These are phyloP conservation scores for Hyaloperonospora arabidopsidis DNA, from an alignment of 352 stramenopile genomes.

Conservation along the genomic window DNA sequence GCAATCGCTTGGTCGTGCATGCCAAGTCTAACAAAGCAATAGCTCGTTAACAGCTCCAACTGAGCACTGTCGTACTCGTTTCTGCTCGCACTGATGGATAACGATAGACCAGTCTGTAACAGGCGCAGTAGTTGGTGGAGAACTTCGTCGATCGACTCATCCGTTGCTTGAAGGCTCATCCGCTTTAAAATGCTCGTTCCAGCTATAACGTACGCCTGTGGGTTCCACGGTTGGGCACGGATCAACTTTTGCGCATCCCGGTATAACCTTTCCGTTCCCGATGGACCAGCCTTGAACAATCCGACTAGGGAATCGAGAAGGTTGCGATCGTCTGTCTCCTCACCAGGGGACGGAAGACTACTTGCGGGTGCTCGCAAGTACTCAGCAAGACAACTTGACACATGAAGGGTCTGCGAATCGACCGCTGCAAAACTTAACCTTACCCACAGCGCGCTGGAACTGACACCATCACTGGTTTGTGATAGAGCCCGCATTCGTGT, in stretches of 20 bases:
- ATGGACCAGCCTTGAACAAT: slow-evolving; percentile 23
- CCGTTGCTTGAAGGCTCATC: slow-evolving; percentile 14
- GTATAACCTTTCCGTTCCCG: slow-evolving; percentile 13
- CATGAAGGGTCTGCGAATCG: slow-evolving; percentile 28
- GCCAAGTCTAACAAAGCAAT: slow-evolving; percentile 32
- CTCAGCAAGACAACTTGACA: slow-evolving; percentile 23
- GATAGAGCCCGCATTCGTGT: slow-evolving; percentile 24
- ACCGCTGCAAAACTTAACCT: slow-evolving; percentile 32
- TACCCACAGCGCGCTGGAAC: slow-evolving; percentile 17
- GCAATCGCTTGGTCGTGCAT: slow-evolving; percentile 17
- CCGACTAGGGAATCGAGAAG: slow-evolving; percentile 30
- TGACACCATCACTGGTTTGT: slow-evolving; percentile 17
- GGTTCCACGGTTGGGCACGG: slow-evolving; percentile 51
- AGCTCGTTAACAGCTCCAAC: slow-evolving; percentile 35
- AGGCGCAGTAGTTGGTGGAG: slow-evolving; percentile 27
- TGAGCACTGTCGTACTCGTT: slow-evolving; percentile 24
- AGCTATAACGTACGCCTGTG: slow-evolving; percentile 44
- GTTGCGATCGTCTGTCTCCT: slow-evolving; percentile 27
- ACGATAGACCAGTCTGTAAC: slow-evolving; percentile 32
- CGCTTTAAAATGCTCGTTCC: slow-evolving; percentile 44
- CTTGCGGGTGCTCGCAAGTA: slow-evolving; percentile 20
- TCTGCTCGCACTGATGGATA: slow-evolving; percentile 10
- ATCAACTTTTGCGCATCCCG: slow-evolving; percentile 49
- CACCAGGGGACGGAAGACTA: slow-evolving; percentile 2
- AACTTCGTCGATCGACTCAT: slow-evolving; percentile 10